Conservation (phyloP, 176 grass and related monocot species). For the Phoenix roebelenii region DNA sequence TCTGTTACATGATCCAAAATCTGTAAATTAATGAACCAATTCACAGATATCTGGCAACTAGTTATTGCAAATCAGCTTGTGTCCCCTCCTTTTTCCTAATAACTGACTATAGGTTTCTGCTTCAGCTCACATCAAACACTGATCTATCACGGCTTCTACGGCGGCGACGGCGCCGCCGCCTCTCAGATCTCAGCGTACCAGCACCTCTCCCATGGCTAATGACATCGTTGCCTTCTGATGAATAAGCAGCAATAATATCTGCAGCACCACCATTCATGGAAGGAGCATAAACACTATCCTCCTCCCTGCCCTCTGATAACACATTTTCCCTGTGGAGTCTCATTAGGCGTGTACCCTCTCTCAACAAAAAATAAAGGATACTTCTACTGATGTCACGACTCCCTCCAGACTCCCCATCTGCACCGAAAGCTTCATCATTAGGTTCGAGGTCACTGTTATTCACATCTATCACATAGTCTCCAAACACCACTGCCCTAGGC, state of each 20-base stretch:
- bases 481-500: constrained; percentile 47
- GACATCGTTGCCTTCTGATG: constrained; percentile 36
- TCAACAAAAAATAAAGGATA: constrained; percentile 75
- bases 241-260: constrained; percentile 20
- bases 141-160: constrained; percentile 61
- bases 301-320: constrained; percentile 25
- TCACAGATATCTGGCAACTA: no score
- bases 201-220: neutral
- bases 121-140: no score
- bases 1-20: no score
- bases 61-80: no score
- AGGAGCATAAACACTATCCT: constrained; percentile 15
- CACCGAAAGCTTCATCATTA: constrained; percentile 25
- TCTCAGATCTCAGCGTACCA: constrained; percentile 36
- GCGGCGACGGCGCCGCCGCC: constrained; percentile 24
- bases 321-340: constrained; percentile 38
- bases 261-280: constrained; percentile 12
- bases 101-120: no score
- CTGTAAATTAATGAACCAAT: no score
- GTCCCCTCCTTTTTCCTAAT: no score
- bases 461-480: constrained; percentile 74
- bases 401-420: constrained; percentile 17
- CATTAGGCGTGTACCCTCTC: constrained; percentile 63
- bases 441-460: constrained; percentile 25
- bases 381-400: constrained; percentile 22